Conservation (phyloP, 495 filamentous ascomycete species). For the Penicillium parvum region DNA sequence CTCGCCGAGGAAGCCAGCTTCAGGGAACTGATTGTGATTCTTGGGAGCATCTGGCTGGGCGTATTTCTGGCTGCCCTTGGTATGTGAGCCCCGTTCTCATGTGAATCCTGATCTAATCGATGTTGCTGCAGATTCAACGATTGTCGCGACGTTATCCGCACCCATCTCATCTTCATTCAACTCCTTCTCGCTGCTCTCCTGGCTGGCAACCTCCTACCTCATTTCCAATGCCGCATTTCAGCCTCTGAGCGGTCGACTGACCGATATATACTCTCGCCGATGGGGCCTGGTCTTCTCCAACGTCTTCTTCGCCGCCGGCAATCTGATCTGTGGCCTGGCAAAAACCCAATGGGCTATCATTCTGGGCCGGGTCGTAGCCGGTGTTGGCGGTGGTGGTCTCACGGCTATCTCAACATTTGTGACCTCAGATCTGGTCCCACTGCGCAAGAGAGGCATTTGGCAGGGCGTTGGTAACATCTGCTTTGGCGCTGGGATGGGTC, state of each 20-base stretch:
- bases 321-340: constrained; percentile 81
- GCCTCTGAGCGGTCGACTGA: constrained; percentile 77
- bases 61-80: constrained; percentile 78
- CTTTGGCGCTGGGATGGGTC: constrained; percentile 65
- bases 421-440: constrained; percentile 74
- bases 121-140: constrained; percentile 57
- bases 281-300: constrained; percentile 77
- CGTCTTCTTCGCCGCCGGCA: constrained; percentile 73
- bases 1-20: constrained; percentile 37
- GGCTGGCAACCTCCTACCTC: constrained; percentile 86
- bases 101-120: constrained; percentile 3
- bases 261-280: constrained; percentile 81
- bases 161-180: constrained; percentile 84
- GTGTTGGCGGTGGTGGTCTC: constrained; percentile 80
- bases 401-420: constrained; percentile 80
- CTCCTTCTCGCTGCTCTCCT: constrained; percentile 79
- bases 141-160: constrained; percentile 80
- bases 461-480: constrained; percentile 85
- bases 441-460: constrained; percentile 75
- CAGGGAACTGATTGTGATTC: constrained; percentile 38
- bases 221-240: constrained; percentile 88
- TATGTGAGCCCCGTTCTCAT: constrained; percentile 16
- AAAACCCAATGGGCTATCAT: constrained; percentile 67
- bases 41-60: constrained; percentile 62
- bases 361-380: constrained; percentile 73